These are phyloP conservation scores for Clonostachys rosea DNA, from an alignment of 2,329 filamentous ascomycete genomes.

Conservation along the genomic window DNA sequence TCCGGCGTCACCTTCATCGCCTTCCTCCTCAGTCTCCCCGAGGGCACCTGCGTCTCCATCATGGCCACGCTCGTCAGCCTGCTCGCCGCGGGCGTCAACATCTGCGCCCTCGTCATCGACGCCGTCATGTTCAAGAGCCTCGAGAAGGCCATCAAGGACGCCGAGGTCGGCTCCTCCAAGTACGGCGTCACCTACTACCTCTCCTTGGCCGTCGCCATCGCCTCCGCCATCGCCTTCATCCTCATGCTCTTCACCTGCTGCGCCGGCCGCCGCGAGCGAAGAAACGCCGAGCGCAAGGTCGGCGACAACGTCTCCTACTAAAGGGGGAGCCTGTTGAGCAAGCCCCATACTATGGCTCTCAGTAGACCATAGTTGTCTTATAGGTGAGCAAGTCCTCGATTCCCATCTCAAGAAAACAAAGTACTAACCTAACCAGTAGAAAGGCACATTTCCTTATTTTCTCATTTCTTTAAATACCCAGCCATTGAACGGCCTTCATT, in stretches of 20 bases:
- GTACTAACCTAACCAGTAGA: too few relatives aligned
- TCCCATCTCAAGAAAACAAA: too few relatives aligned
- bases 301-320: too few relatives aligned
- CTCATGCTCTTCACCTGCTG: conserved; percentile 60
- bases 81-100: conserved; percentile 41
- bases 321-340: too few relatives aligned
- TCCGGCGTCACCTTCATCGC: conserved; percentile 52
- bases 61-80: conserved; percentile 43
- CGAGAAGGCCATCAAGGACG: conserved; percentile 44
- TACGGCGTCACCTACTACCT: conserved; percentile 57
- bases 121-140: conserved; percentile 53
- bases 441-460: too few relatives aligned
- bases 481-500: too few relatives aligned
- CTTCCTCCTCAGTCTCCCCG: conserved; percentile 31
- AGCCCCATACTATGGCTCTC: not conserved
- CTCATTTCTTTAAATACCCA: too few relatives aligned
- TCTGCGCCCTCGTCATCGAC: conserved; percentile 47
- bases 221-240: conserved; percentile 47
- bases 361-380: too few relatives aligned
- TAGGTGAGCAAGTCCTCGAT: too few relatives aligned
- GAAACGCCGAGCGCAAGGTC: too few relatives aligned
- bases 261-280: conserved; percentile 30
- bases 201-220: conserved; percentile 48
- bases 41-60: conserved; percentile 37
- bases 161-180: conserved; percentile 29